Base-by-base conservation (phyloP, 805 yeast species). In the Metschnikowia drakensbergensis region DNA sequence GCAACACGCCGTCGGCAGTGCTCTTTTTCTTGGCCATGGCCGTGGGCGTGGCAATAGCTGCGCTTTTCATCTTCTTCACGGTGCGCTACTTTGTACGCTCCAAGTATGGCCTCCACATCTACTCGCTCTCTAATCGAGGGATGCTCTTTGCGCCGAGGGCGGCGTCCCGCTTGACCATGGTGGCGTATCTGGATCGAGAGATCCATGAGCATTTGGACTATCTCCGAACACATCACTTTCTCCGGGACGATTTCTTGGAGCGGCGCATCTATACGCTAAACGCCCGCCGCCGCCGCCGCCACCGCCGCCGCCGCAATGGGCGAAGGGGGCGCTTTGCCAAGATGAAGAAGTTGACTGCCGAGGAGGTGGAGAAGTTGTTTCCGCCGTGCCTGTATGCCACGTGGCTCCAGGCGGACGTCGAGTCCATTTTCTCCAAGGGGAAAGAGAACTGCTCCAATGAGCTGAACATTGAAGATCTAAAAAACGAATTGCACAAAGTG, bases 11-110 rank as follows among this genome's bases (percentile, higher is more conserved):
- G 1, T 79, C 86, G 0, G 81, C 86, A 1, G 81, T 82, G 32
- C 65, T 83, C 29, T 83, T 83, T 63, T 81, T 82, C 63, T 65
- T 83, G 9, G 86, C 88, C 0, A 69, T 83, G 32, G 78, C 83
- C 0, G 79, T 82, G 10, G 88, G 87, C 3, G 76, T 81, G 9
- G 58, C 76, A 23, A 81, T 82, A 35, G 86, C 86, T 4, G 22
- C 71, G 0, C 60, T 81, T 27, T 81, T 83, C 55, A 54, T 81
- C 6, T 81, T 81, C 64, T 82, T 83, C 71, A 79, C 87, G 8
- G 58, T 79, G 45, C 66, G 86, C 42, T 82, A 83, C 61, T 76
- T 82, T 54, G 72, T 83, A 3, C 66, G 87, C 45, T 72, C 84
- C 4, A 73, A 69, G 48, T 75, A 72, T 55, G 88, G 88, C 0